A percentile compares a stretch with the other conserved stretches of the same genome.
phyloP scores from a whole-genome alignment of 2,329 filamentous ascomycete genomes.

The Fusarium haematococcum region DNA sequence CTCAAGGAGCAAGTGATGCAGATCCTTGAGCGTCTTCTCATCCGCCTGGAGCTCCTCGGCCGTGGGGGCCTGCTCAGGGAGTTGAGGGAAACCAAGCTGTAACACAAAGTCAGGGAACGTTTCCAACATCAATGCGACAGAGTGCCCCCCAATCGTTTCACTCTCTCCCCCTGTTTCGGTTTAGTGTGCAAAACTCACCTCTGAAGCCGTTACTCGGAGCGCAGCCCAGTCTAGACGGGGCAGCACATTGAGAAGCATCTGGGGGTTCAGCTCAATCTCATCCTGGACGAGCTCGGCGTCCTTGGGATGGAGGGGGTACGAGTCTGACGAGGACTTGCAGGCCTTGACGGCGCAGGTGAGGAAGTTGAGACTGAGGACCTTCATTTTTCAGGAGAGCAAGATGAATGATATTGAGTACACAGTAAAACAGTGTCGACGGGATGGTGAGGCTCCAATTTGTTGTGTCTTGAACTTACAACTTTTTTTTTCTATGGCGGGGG shows the following conservation, averaged over 20 bases:
- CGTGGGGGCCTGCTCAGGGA: slow-evolving; percentile 74
- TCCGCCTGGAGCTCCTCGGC: slow-evolving; percentile 72
- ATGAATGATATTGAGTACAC: neutral
- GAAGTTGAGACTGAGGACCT: slow-evolving; percentile 95
- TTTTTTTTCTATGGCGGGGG: slow-evolving; percentile 44
- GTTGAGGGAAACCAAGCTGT: slow-evolving; percentile 81
- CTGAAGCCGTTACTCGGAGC: slow-evolving; percentile 78
- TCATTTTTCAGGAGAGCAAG: slow-evolving; percentile 69
- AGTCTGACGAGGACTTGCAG: slow-evolving; percentile 83
- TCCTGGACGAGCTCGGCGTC: slow-evolving; percentile 93
- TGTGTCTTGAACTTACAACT: slow-evolving; percentile 46
- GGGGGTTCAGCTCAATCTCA: slow-evolving; percentile 82
- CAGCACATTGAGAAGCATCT: slow-evolving; percentile 86
- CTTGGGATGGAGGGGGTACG: slow-evolving; percentile 91
- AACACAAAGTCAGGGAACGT: slow-evolving; percentile 12
- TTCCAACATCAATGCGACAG: slow-evolving; percentile 1
- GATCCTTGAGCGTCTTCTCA: slow-evolving; percentile 77
- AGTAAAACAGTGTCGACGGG: neutral
- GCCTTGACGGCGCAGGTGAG: slow-evolving; percentile 95
- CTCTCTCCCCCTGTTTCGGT: neutral
- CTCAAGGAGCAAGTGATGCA: slow-evolving; percentile 87
- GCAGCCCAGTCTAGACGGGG: slow-evolving; percentile 91
- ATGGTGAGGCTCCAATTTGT: slow-evolving; percentile 5
- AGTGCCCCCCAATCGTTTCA: neutral
- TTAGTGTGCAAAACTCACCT: slow-evolving; percentile 65